A percentile compares a stretch with the other conserved stretches of the same genome.
phyloP scores from a whole-genome alignment of 2,329 filamentous ascomycete species.

The Cryphonectria parasitica region DNA sequence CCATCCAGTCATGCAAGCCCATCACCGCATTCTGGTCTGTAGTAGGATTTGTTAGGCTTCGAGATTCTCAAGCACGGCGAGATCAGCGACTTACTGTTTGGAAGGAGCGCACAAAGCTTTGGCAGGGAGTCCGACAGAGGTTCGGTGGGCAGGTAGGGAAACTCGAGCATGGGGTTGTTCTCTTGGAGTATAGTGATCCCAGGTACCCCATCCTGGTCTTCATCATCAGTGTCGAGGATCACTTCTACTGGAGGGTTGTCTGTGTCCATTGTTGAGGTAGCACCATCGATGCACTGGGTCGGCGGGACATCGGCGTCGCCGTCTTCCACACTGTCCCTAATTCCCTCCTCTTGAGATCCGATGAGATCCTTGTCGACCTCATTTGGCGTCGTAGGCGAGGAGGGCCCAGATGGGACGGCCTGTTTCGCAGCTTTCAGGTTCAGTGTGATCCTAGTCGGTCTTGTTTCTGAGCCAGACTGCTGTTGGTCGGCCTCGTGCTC shows the following conservation, averaged over 20 bases:
- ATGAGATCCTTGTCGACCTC: slow-evolving; percentile 31
- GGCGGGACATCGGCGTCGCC: slow-evolving; percentile 44
- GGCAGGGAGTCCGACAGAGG: slow-evolving; percentile 36
- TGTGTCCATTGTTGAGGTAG: slow-evolving; percentile 32
- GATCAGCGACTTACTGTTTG: slow-evolving; percentile 31
- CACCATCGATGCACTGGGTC: slow-evolving; percentile 8
- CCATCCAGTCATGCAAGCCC: slow-evolving; percentile 55
- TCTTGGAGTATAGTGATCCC: slow-evolving; percentile 35
- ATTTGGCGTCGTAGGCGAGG: slow-evolving; percentile 49
- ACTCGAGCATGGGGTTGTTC: slow-evolving; percentile 49
- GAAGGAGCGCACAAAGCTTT: slow-evolving; percentile 35
- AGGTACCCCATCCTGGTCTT: slow-evolving; percentile 28
- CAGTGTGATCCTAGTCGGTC: slow-evolving; percentile 63
- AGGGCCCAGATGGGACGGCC: slow-evolving; percentile 45
- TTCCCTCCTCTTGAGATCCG: slow-evolving; percentile 35
- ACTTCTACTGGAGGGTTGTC: slow-evolving; percentile 51
- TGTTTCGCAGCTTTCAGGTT: slow-evolving; percentile 57
- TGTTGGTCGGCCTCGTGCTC: slow-evolving; percentile 40
- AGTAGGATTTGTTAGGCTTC: slow-evolving; percentile 29
- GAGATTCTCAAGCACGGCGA: slow-evolving; percentile 34
- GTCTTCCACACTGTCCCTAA: slow-evolving; percentile 52
- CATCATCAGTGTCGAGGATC: slow-evolving; percentile 42
- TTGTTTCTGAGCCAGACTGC: slow-evolving; percentile 45
- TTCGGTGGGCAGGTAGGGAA: slow-evolving; percentile 48
- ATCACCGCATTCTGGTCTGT: slow-evolving; percentile 50